Conservation (phyloP, 2,329 filamentous ascomycete genomes). For the Aureobasidium leucospermi region DNA sequence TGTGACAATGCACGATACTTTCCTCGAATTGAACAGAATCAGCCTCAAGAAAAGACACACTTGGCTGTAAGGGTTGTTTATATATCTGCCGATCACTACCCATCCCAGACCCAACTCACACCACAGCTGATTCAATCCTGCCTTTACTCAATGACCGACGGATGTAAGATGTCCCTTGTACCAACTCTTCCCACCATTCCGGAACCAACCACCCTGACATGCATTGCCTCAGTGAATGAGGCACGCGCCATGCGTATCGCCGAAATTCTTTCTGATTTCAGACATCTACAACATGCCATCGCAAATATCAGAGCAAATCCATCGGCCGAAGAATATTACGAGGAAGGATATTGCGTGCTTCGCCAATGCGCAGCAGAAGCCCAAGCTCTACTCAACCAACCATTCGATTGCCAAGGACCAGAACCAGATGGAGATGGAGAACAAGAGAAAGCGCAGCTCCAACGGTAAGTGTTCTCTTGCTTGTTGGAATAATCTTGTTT, state of each 20-base stretch:
- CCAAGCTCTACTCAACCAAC: slow-evolving; percentile 46
- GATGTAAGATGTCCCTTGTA: slow-evolving; percentile 38
- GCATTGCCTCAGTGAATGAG: slow-evolving; percentile 48
- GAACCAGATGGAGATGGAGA: slow-evolving; percentile 42
- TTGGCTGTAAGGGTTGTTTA: slow-evolving; percentile 2
- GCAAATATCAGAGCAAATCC: slow-evolving; percentile 45
- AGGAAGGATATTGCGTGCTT: slow-evolving; percentile 52
- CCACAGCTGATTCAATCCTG: not conserved
- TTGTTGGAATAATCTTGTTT: not conserved
- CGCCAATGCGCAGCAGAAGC: slow-evolving; percentile 50
- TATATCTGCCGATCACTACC: slow-evolving; percentile 12
- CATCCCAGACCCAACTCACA: not conserved
- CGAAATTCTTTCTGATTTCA: slow-evolving; percentile 59
- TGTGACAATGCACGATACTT: slow-evolving; percentile 10
- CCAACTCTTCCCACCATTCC: slow-evolving; percentile 13
- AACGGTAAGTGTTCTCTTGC: slow-evolving; percentile 38
- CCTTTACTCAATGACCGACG: slow-evolving; percentile 45
- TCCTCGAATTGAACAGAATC: not conserved
- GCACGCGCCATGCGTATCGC: slow-evolving; percentile 55
- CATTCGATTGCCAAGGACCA: slow-evolving; percentile 41
- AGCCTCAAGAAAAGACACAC: not conserved
- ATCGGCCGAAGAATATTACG: slow-evolving; percentile 48
- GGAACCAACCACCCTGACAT: slow-evolving; percentile 5
- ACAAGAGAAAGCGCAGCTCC: slow-evolving; percentile 49
- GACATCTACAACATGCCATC: slow-evolving; percentile 53